Conservation (phyloP, 2,329 filamentous ascomycete species). For the Venturia oleaginea region DNA sequence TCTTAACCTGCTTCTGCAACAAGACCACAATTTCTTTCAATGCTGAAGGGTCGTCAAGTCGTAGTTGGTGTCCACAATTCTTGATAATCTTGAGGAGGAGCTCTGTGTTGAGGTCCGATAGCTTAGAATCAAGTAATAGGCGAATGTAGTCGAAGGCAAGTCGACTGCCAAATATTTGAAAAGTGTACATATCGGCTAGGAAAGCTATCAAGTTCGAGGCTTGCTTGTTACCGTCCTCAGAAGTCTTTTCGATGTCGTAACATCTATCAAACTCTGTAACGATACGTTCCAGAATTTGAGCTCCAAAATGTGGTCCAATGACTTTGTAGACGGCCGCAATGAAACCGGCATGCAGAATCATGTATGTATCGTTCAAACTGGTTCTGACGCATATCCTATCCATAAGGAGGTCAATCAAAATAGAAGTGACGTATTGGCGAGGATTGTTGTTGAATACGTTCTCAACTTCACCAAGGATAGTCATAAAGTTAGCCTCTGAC, state of each 20-base stretch:
- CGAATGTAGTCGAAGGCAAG: conserved; percentile 89
- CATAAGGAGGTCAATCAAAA: conserved; percentile 67
- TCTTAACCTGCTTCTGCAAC: conserved; percentile 63
- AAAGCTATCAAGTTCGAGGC: conserved; percentile 72
- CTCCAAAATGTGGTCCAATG: conserved; percentile 81
- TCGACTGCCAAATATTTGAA: conserved; percentile 74
- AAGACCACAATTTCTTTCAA: conserved; percentile 81
- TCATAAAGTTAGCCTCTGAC: conserved; percentile 80
- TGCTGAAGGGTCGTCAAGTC: conserved; percentile 79
- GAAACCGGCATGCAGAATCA: conserved; percentile 85
- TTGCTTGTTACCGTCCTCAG: conserved; percentile 46
- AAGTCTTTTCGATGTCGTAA: conserved; percentile 39
- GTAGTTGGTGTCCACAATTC: conserved; percentile 69
- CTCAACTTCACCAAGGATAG: conserved; percentile 75
- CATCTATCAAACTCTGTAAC: conserved; percentile 65
- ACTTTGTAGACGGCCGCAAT: conserved; percentile 80
- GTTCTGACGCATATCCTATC: conserved; percentile 73
- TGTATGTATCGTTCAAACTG: conserved; percentile 73
- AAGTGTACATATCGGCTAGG: conserved; percentile 81
- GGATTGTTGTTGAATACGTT: conserved; percentile 75
- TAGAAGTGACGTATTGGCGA: conserved; percentile 78
- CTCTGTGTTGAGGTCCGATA: conserved; percentile 17
- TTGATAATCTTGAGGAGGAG: conserved; percentile 44
- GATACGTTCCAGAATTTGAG: conserved; percentile 70
- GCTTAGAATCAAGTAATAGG: conserved; percentile 54